Evolutionary conservation across 1,139 yeast species (phyloP).

Genomic region (Hemisphaericaspora xylofermentans): DNA sequence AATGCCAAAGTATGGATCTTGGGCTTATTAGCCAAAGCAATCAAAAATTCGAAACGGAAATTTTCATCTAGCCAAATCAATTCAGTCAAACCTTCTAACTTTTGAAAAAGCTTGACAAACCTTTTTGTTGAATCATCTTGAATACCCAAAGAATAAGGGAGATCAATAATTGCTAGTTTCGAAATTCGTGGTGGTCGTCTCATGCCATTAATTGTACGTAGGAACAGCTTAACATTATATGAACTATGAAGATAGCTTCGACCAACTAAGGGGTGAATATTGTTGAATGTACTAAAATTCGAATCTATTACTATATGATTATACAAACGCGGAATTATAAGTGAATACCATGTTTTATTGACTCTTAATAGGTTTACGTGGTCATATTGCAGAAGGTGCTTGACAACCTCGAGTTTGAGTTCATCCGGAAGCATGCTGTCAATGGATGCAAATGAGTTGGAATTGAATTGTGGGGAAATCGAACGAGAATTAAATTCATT

Average conservation of each 20-base stretch:
- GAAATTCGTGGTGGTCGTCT: slow-evolving; percentile 15
- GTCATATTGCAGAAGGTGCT: slow-evolving; percentile 42
- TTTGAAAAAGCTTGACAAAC: slow-evolving; percentile 21
- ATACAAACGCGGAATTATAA: slow-evolving; percentile 36
- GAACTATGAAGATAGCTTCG: slow-evolving; percentile 36
- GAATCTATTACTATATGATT: slow-evolving; percentile 41
- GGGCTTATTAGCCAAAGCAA: slow-evolving; percentile 20
- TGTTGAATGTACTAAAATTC: slow-evolving; percentile 29
- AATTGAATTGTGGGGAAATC: not conserved
- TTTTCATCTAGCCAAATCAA: slow-evolving; percentile 36
- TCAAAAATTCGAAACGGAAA: slow-evolving; percentile 30
- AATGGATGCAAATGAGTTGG: slow-evolving; percentile 12
- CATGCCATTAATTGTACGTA: slow-evolving; percentile 17
- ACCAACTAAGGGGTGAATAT: slow-evolving; percentile 24
- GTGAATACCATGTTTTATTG: slow-evolving; percentile 26
- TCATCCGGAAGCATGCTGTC: slow-evolving; percentile 36
- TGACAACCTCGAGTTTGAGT: slow-evolving; percentile 30
- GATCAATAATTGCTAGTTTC: slow-evolving; percentile 24
- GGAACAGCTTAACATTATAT: slow-evolving; percentile 33
- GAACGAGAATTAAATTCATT: not conserved
- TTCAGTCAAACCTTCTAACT: slow-evolving; percentile 21
- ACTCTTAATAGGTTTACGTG: slow-evolving; percentile 34
- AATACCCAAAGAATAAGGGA: slow-evolving; percentile 38
- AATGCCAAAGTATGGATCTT: slow-evolving; percentile 22
- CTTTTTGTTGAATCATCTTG: slow-evolving; percentile 27